A percentile compares a stretch with the other conserved stretches of the same genome.
These are phyloP conservation scores for Sphaerulina musiva DNA, from an alignment of 2,329 filamentous ascomycete genomes.

Conservation along the genomic window DNA sequence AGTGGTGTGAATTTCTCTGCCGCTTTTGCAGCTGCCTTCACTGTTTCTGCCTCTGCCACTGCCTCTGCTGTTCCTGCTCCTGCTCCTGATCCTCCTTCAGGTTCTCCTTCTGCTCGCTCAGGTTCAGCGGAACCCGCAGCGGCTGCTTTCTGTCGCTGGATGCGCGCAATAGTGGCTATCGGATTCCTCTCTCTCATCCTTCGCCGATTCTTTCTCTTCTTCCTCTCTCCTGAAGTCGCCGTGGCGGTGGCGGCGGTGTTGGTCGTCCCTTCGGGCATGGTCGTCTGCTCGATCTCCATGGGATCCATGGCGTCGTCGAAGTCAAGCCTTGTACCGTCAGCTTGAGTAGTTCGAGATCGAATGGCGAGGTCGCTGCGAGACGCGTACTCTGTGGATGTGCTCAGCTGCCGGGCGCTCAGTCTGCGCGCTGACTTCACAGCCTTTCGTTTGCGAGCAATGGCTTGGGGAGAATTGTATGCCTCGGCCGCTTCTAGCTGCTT, in stretches of 20 bases:
- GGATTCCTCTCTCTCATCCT: not conserved
- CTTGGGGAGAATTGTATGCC: constrained; percentile 8
- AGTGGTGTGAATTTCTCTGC: not conserved
- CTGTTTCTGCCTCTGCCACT: too few species aligned
- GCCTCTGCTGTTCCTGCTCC: too few species aligned
- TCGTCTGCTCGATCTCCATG: not conserved
- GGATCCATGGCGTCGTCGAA: constrained; percentile 12
- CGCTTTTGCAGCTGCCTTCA: too few species aligned
- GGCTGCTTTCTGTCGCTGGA: not conserved
- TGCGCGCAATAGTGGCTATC: not conserved
- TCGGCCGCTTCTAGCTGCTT: constrained; percentile 10
- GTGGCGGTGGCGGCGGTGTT: not conserved
- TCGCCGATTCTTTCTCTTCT: not conserved
- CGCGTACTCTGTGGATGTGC: constrained; percentile 7
- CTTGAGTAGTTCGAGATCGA: not conserved
- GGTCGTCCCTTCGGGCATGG: too few species aligned
- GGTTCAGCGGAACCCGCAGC: not conserved
- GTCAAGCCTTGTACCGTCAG: constrained; percentile 8
- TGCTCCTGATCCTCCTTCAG: not conserved
- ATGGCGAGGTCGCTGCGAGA: not conserved
- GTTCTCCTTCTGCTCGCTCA: not conserved
- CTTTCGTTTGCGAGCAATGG: constrained; percentile 6
- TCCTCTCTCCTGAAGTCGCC: not conserved
- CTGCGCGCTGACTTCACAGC: constrained; percentile 10
- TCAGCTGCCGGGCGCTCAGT: not conserved